A percentile compares a stretch with the other conserved stretches of the same genome.
Evolutionary conservation across 768 basidiomycete genomes (phyloP).

Genomic region (Pluteus cervinus): DNA sequence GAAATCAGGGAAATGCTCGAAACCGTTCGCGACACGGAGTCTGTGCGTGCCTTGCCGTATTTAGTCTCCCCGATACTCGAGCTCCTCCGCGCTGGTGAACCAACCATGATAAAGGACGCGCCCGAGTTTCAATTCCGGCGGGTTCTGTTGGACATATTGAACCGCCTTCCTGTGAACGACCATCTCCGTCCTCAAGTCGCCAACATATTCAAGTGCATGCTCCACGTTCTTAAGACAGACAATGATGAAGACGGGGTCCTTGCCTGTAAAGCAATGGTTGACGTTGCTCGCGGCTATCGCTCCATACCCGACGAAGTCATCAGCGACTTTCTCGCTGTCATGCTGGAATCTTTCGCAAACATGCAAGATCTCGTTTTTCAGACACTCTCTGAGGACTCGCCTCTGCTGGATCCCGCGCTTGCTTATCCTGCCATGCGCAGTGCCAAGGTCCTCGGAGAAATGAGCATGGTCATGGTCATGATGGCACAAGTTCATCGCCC

Average conservation of each 20-base stretch:
- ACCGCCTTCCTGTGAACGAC: conserved; percentile 81
- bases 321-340: conserved; percentile 72
- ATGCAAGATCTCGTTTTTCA: conserved; percentile 69
- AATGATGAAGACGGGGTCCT: conserved; percentile 94
- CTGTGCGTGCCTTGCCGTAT: conserved; percentile 59
- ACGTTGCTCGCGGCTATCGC: conserved; percentile 77
- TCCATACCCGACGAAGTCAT: conserved; percentile 67
- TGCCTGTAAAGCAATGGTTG: conserved; percentile 88
- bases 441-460: conserved; percentile 92
- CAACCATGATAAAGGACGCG: conserved; percentile 60
- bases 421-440: conserved; percentile 73
- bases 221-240: conserved; percentile 79
- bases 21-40: conserved; percentile 69
- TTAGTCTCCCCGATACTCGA: conserved; percentile 72
- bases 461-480: conserved; percentile 87
- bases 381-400: conserved; percentile 64
- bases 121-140: conserved; percentile 80
- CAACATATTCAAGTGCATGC: conserved; percentile 71
- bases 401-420: conserved; percentile 44
- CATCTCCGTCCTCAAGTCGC: conserved; percentile 62
- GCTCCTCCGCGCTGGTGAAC: conserved; percentile 62
- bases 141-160: conserved; percentile 81
- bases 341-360: conserved; percentile 73
- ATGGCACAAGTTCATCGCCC: conserved; percentile 79
- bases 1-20: conserved; percentile 83